Evolutionary conservation across 768 basidiomycete genomes (phyloP), one percentile per base, ranked within the genome.

Genomic region (Candolleomyces efflorescens): DNA sequence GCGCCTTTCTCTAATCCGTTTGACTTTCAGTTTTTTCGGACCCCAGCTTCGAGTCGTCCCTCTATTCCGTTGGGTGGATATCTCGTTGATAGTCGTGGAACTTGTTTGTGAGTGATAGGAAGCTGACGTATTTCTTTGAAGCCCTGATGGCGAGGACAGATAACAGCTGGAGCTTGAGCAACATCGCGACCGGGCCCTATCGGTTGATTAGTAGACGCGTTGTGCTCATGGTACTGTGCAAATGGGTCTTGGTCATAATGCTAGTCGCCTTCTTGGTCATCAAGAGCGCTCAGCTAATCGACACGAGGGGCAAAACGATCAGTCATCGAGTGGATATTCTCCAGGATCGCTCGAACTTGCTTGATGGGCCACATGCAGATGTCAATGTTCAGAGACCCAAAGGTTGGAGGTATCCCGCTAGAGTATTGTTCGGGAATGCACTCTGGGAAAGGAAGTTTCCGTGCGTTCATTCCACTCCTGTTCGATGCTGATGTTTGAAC

Each of bases 191-290:
- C 27, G 27, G 32, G 6, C 32, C 1, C 32, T 32, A 32, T 32
- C 56, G 70, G 6, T 61, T 75, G 0, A 68, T 76, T 1, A 54
- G 72, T 0, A 43, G 5, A 43, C 41, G 9, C 18, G 1, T 11
- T 43, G 41, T 43, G 17, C 6, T 17, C 9, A 15, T 7, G 18
- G 41, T 43, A 1, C 1, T 12, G 5, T 6, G 9, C 15, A 20
- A 5, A 2, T 43, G 3, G 41, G 41, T 43, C 15, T 43, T 43
- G 41, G 18, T 20, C 41, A 17, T 43, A 5, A 43, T 17, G 17
- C 41, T 43, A 1, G 41, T 7, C 41, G 18, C 17, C 17, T 20
- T 43, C 5, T 13, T 43, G 17, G 6, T 5, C 41, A 6, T 43
- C 9, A 43, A 43, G 13, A 17, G 9, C 9, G 17, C 17, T 20